Conservation (phyloP, 768 basidiomycete genomes). For the Pholiota conissans region DNA sequence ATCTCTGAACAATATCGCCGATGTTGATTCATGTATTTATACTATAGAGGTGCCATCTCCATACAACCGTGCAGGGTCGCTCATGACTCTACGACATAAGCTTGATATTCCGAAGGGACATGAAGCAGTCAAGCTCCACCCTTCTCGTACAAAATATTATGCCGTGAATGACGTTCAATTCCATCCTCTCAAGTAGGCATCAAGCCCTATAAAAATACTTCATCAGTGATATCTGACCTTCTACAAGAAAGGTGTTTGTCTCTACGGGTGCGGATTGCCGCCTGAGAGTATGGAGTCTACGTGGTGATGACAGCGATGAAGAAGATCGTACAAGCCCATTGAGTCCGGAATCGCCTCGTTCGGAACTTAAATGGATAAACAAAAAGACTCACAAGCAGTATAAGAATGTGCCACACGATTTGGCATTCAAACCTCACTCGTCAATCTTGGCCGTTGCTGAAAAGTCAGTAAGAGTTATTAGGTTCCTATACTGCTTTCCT, state of each 20-base stretch:
- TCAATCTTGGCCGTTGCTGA: constrained; percentile 43
- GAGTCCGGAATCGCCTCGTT: neutral
- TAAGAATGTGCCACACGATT: constrained; percentile 36
- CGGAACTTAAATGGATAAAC: constrained; percentile 9
- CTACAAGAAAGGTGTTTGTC: constrained; percentile 37
- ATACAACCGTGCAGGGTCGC: constrained; percentile 48
- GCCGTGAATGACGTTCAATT: constrained; percentile 57
- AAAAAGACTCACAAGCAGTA: constrained; percentile 19
- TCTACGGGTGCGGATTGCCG: constrained; percentile 49
- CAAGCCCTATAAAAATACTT: neutral
- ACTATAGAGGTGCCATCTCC: constrained; percentile 33
- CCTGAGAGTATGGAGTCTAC: constrained; percentile 42
- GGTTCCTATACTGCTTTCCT: constrained; percentile 12
- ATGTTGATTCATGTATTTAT: neutral
- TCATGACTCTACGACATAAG: constrained; percentile 39
- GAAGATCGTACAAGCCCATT: neutral
- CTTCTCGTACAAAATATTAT: constrained; percentile 42
- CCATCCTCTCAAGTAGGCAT: constrained; percentile 45
- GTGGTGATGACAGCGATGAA: constrained; percentile 15
- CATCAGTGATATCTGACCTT: constrained; percentile 7
- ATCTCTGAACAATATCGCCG: neutral
- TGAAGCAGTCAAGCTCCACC: constrained; percentile 8
- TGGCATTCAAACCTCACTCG: constrained; percentile 44
- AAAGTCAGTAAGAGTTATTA: constrained; percentile 31
- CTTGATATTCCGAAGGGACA: constrained; percentile 15